Evolutionary conservation across 768 basidiomycete species (phyloP), one percentile per base, ranked within the genome.

Genomic region (Phanerodontia chrysosporium): DNA sequence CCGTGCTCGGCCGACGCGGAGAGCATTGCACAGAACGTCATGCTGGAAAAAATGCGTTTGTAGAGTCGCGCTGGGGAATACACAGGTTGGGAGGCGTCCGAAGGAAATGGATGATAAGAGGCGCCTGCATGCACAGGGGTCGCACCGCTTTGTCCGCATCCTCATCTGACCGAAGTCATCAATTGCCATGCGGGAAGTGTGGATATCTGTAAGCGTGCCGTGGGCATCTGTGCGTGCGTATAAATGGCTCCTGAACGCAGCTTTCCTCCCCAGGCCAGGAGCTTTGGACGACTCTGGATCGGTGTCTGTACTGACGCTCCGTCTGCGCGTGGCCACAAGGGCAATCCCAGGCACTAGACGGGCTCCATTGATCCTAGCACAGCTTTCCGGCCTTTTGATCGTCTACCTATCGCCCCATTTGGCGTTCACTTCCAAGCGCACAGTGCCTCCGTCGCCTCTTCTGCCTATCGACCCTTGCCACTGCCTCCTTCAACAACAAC

Each of bases 351-450:
- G 39, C 39, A 42, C 10, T 42, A 7, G 39, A 42, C 39, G 18
- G 32, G 32, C 32, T 42, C 4, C 39, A 42, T 18, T 42, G 39
- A 42, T 42, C 18, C 18, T 42, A 5, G 52, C 52, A 53, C 52
- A 36, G 52, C 52, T 39, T 53, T 53, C 32, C 52, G 52, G 52
- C 24, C 52, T 28, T 53, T 53, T 53, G 52, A 53, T 53, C 30
- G 32, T 30, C 32, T 14, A 12, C 42, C 52, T 5, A 4, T 53
- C 30, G 52, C 52, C 28, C 21, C 28, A 53, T 36, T 35, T 24
- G 52, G 52, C 32, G 25, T 18, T 24, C 46, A 8, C 46, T 6
- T 5, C 46, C 24, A 39, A 36, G 52, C 52, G 32, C 52, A 36
- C 52, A 39, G 27, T 6, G 24, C 24, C 46, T 3, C 46, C 27